Evolutionary conservation across 306 rosid genomes (phyloP).

Genomic region (Cicer cuneatum): DNA sequence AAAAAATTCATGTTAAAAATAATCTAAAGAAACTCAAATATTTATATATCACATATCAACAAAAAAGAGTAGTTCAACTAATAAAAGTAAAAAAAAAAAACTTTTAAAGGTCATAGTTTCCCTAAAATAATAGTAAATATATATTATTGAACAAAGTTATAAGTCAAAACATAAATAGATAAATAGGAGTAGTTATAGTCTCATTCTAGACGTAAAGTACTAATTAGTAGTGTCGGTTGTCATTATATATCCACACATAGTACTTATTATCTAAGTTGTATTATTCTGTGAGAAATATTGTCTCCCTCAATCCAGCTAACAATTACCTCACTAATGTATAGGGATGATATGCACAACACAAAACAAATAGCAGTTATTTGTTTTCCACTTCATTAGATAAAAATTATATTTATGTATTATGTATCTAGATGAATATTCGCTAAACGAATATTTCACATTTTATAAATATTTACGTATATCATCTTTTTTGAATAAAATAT

Average conservation of each 20-base stretch:
- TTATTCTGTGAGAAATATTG: conserved; percentile 38
- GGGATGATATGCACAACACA: too few relatives aligned
- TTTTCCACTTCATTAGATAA: too few relatives aligned
- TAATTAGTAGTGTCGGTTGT: conserved; percentile 10
- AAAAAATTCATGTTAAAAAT: background rate
- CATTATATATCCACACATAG: background rate
- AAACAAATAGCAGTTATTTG: too few relatives aligned
- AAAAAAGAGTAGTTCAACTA: background rate
- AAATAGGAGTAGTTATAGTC: conserved; percentile 20
- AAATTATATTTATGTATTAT: too few relatives aligned
- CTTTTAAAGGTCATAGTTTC: background rate
- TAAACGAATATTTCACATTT: too few relatives aligned
- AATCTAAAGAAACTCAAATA: background rate
- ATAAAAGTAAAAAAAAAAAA: background rate
- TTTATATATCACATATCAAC: background rate
- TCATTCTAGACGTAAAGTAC: conserved; percentile 26
- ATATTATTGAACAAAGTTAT: background rate
- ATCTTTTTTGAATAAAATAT: too few relatives aligned
- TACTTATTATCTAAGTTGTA: background rate
- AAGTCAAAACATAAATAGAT: background rate
- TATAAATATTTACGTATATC: too few relatives aligned
- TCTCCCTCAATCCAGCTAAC: conserved; percentile 48
- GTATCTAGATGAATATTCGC: too few relatives aligned
- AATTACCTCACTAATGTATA: conserved; percentile 15
- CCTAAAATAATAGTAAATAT: background rate